Percentiles rank a stretch among this genome's conserved stretches.
Conservation (phyloP, 2,329 filamentous ascomycete genomes). For the Colletotrichum viniferum region DNA sequence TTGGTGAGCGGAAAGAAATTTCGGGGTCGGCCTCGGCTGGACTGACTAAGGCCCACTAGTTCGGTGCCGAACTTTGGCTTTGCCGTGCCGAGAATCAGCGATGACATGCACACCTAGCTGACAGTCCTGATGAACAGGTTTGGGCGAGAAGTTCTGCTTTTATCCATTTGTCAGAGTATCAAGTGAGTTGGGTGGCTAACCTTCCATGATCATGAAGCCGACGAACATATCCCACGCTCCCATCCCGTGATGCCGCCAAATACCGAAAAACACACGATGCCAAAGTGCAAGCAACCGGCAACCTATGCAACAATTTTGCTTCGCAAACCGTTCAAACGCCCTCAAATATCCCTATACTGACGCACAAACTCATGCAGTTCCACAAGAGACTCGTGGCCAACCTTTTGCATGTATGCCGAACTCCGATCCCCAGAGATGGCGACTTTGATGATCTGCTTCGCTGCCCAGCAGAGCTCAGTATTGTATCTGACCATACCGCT, state of each 20-base stretch:
- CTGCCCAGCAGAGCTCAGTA: conserved; percentile 17
- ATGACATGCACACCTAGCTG: not conserved
- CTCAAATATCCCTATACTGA: conserved; percentile 4
- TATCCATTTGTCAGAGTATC: not conserved
- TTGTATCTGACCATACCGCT: conserved; percentile 9
- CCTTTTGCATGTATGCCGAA: conserved; percentile 16
- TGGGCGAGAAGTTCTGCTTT: not conserved
- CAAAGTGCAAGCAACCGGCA: not conserved
- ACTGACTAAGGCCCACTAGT: not conserved
- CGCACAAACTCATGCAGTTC: conserved; percentile 13
- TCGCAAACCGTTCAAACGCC: not conserved
- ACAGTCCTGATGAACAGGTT: not conserved
- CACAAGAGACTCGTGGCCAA: conserved; percentile 7
- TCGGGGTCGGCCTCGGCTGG: not conserved
- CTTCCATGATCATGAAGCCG: not conserved
- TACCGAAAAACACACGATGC: not conserved
- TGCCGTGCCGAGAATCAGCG: not conserved
- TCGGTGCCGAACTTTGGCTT: not conserved
- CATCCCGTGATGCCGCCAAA: not conserved
- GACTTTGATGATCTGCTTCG: conserved; percentile 6
- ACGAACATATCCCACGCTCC: not conserved
- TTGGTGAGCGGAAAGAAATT: not conserved
- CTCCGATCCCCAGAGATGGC: conserved; percentile 9
- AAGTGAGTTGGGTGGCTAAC: not conserved
- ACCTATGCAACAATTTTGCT: not conserved